A percentile compares a stretch with the other conserved stretches of the same genome.
These are phyloP conservation scores for Delitschia confertaspora DNA, from an alignment of 495 filamentous ascomycete genomes.

Conservation along the genomic window DNA sequence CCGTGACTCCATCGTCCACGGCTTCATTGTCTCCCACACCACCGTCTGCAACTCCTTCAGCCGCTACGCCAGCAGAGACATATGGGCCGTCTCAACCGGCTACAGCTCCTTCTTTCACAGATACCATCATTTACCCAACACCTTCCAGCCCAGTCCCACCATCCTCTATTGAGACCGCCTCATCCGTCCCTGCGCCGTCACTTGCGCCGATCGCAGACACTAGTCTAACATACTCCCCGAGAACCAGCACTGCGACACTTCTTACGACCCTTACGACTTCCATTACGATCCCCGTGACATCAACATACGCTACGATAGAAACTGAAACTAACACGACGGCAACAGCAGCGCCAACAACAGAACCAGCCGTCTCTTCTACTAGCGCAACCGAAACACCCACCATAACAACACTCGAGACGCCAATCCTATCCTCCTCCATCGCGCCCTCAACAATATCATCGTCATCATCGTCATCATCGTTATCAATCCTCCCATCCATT, in stretches of 20 bases:
- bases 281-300: not conserved
- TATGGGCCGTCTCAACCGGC: too few species aligned
- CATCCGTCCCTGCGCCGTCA: too few species aligned
- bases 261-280: not conserved
- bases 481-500: not conserved
- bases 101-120: too few species aligned
- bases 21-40: too few species aligned
- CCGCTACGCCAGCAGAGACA: too few species aligned
- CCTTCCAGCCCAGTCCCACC: too few species aligned
- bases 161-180: too few species aligned
- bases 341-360: not conserved
- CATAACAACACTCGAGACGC: not conserved
- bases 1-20: too few species aligned
- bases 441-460: constrained; percentile 1
- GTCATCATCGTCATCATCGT: not conserved
- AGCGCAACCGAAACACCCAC: not conserved
- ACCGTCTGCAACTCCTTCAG: too few species aligned
- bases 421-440: not conserved
- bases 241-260: not conserved
- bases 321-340: not conserved
- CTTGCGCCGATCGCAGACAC: too few species aligned
- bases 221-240: too few species aligned
- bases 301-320: not conserved
- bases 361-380: not conserved
- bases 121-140: too few species aligned